Evolutionary conservation across 495 filamentous ascomycete genomes (phyloP).

Genomic region (Podospora australis): DNA sequence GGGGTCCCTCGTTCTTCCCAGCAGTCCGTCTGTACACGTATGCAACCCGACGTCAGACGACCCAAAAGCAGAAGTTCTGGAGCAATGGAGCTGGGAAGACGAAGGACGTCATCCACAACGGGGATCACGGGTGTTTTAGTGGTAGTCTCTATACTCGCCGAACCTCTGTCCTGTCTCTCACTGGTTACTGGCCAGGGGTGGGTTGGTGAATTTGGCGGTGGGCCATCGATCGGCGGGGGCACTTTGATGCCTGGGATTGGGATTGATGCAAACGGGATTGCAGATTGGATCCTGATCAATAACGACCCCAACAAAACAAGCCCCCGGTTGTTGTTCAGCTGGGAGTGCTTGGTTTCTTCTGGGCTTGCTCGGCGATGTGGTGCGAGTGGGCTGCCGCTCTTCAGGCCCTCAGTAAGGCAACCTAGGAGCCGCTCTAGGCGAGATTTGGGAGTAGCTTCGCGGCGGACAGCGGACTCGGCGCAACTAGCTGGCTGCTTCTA

Average conservation of each 20-base stretch:
- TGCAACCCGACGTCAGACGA: conserved; percentile 2
- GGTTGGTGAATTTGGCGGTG: conserved; percentile 7
- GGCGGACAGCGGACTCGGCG: too few species aligned
- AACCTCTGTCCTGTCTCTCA: too few species aligned
- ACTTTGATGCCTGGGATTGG: not conserved
- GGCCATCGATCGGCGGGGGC: not conserved
- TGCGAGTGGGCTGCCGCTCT: too few species aligned
- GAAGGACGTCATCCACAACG: conserved; percentile 15
- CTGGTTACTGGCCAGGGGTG: not conserved
- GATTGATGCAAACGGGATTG: too few species aligned
- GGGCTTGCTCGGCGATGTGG: too few species aligned
- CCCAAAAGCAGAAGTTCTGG: not conserved
- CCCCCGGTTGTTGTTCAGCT: not conserved
- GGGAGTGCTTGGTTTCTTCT: too few species aligned
- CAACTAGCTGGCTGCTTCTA: not conserved
- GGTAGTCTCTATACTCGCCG: conserved; percentile 4
- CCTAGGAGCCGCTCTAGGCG: conserved; percentile 1
- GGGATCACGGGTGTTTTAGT: not conserved
- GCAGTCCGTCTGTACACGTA: conserved; percentile 2
- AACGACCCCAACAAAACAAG: too few species aligned
- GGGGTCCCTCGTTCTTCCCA: not conserved
- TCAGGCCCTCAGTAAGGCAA: not conserved
- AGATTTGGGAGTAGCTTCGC: conserved; percentile 4
- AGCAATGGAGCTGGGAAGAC: not conserved
- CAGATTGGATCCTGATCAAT: too few species aligned